Conservation (phyloP, 2,329 filamentous ascomycete species). For the Fusarium armeniacum region DNA sequence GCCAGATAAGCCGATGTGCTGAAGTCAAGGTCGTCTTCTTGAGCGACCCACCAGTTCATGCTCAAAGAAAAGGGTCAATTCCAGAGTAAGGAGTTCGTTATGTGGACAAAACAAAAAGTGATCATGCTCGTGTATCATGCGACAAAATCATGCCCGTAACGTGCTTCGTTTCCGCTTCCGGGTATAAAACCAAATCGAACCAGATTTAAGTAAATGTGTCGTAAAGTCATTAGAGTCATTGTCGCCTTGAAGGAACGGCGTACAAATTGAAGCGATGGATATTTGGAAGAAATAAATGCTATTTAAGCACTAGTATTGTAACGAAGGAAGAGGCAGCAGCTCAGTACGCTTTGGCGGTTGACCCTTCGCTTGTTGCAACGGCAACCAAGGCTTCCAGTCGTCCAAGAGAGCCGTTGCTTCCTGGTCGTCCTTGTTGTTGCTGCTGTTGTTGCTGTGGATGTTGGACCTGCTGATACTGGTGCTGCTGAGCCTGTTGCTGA, state of each 20-base stretch:
- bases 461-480: conserved; percentile 40
- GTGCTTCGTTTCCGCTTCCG: conserved; percentile 41
- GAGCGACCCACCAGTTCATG: conserved; percentile 16
- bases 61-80: conserved; percentile 8
- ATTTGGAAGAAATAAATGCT: neutral
- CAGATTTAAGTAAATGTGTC: conserved; percentile 36
- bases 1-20: conserved; percentile 16
- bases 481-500: conserved; percentile 32
- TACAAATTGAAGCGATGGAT: neutral
- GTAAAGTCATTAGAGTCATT: conserved; percentile 48
- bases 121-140: conserved; percentile 46
- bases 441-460: conserved; percentile 45
- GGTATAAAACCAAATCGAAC: conserved; percentile 31
- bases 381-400: conserved; percentile 61
- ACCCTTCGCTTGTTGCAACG: conserved; percentile 61
- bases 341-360: conserved; percentile 59
- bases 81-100: conserved; percentile 41
- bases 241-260: conserved; percentile 24
- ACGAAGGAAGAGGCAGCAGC: neutral
- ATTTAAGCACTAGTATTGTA: neutral
- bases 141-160: conserved; percentile 39
- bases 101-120: conserved; percentile 16
- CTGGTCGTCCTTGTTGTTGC: conserved; percentile 51
- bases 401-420: conserved; percentile 54
- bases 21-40: conserved; percentile 17